Conservation (phyloP, 768 basidiomycete genomes). For the Trametes maxima region DNA sequence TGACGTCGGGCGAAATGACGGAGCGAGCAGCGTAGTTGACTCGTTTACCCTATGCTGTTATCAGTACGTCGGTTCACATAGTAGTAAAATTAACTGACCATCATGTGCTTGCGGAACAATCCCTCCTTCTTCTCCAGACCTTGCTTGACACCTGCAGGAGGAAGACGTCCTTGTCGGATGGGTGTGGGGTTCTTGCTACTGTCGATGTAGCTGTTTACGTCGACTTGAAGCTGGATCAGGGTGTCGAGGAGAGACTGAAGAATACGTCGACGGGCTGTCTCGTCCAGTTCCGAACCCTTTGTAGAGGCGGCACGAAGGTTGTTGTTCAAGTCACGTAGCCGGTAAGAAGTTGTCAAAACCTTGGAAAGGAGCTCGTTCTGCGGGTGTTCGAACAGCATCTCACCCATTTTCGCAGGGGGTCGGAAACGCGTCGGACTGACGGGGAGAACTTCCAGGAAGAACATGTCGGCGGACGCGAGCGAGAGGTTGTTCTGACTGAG, state of each 20-base stretch:
- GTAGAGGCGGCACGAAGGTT: constrained; percentile 61
- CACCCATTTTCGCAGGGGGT: constrained; percentile 89
- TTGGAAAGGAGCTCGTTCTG: constrained; percentile 89
- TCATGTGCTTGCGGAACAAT: constrained; percentile 98
- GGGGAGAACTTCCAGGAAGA: constrained; percentile 92
- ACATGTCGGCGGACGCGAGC: constrained; percentile 87
- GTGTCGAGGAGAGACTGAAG: constrained; percentile 75
- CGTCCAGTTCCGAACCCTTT: constrained; percentile 58
- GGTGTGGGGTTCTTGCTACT: constrained; percentile 91
- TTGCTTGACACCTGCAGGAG: constrained; percentile 94
- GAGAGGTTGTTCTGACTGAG: constrained; percentile 62
- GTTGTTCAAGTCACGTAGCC: constrained; percentile 74
- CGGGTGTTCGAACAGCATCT: constrained; percentile 92
- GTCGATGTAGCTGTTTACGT: constrained; percentile 97
- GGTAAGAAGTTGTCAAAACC: constrained; percentile 79
- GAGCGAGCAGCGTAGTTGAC: constrained; percentile 99
- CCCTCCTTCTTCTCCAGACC: constrained; percentile 98
- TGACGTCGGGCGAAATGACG: constrained; percentile 99
- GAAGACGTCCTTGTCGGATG: constrained; percentile 85
- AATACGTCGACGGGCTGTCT: constrained; percentile 51
- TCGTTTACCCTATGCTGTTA: constrained; percentile 80
- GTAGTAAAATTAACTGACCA: constrained; percentile 57
- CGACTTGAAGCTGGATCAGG: constrained; percentile 87
- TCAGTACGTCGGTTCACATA: background rate
- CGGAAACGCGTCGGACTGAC: constrained; percentile 96